Percentiles rank a stretch among this genome's conserved stretches.
Evolutionary conservation across 2,329 filamentous ascomycete genomes (phyloP).

Genomic region (Cladosporium sp.): DNA sequence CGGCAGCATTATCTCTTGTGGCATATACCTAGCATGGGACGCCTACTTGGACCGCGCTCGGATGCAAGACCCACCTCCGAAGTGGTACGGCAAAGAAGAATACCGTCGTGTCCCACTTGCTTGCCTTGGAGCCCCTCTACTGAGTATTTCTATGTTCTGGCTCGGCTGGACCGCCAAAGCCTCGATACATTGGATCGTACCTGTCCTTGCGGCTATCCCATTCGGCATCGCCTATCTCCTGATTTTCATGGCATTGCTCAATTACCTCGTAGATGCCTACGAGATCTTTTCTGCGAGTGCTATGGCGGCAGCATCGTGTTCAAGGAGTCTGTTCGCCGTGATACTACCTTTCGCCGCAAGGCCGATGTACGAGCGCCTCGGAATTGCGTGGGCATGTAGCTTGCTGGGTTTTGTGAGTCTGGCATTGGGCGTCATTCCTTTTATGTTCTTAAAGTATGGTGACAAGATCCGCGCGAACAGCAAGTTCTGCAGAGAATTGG

Average conservation of each 20-base stretch:
- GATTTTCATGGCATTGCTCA: constrained; percentile 51
- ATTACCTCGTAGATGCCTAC: constrained; percentile 65
- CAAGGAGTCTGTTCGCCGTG: constrained; percentile 73
- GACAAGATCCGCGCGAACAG: constrained; percentile 52
- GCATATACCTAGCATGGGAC: constrained; percentile 65
- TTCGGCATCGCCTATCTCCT: constrained; percentile 46
- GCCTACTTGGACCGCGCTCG: constrained; percentile 52
- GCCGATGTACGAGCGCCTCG: constrained; percentile 63
- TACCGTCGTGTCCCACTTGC: constrained; percentile 68
- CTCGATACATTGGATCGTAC: constrained; percentile 42
- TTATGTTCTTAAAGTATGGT: constrained; percentile 55
- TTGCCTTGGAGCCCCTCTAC: constrained; percentile 59
- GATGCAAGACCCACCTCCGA: constrained; percentile 33
- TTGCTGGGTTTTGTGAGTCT: constrained; percentile 48
- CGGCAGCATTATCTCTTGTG: constrained; percentile 56
- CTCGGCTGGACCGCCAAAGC: constrained; percentile 38
- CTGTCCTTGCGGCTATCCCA: constrained; percentile 37
- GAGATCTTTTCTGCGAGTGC: constrained; percentile 71
- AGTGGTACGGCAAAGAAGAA: constrained; percentile 62
- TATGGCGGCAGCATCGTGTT: constrained; percentile 78
- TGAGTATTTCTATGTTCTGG: constrained; percentile 36
- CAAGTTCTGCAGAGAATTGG: constrained; percentile 59
- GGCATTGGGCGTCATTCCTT: constrained; percentile 52
- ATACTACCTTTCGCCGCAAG: constrained; percentile 44
- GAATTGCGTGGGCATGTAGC: constrained; percentile 62